These are phyloP conservation scores for Sextonia rubra DNA, from an alignment of 164 flowering plant species.

Conservation along the genomic window DNA sequence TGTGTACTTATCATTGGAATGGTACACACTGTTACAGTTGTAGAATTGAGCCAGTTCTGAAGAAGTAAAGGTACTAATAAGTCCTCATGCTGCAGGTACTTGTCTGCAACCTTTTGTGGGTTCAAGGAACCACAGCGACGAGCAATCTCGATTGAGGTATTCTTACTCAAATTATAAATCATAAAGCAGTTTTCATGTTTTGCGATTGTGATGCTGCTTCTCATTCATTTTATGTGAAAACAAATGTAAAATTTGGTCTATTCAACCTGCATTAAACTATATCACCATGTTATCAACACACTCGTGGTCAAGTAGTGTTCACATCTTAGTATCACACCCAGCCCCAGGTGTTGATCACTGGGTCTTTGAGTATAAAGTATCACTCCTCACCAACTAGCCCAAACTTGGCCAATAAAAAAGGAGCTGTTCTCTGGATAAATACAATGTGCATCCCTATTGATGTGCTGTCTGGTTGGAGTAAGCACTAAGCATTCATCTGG, in stretches of 20 bases:
- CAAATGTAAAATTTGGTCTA: neutral
- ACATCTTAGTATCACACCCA: too few relatives aligned
- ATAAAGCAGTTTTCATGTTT: neutral
- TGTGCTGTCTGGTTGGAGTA: neutral
- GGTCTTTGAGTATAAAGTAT: too few relatives aligned
- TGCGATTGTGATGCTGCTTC: neutral
- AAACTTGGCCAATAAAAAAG: neutral
- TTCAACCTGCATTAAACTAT: neutral
- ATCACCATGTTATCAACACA: neutral
- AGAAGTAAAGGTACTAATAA: neutral
- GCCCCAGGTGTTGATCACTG: too few relatives aligned
- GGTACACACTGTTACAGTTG: too few relatives aligned
- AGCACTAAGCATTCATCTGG: neutral
- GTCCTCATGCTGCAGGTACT: constrained; percentile 38
- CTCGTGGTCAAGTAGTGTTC: too few relatives aligned
- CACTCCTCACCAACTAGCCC: too few relatives aligned
- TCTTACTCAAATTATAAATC: neutral
- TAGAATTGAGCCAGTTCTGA: neutral
- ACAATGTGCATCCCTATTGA: neutral
- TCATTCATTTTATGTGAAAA: neutral
- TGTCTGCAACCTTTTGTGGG: constrained; percentile 56
- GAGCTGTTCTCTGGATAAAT: neutral
- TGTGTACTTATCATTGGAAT: too few relatives aligned
- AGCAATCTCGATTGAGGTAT: constrained; percentile 76
- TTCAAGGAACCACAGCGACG: constrained; percentile 67